A percentile compares a stretch with the other conserved stretches of the same genome.
These are phyloP conservation scores for Neurospora crassa DNA, from an alignment of 2,329 filamentous ascomycete genomes.

Conservation along the genomic window DNA sequence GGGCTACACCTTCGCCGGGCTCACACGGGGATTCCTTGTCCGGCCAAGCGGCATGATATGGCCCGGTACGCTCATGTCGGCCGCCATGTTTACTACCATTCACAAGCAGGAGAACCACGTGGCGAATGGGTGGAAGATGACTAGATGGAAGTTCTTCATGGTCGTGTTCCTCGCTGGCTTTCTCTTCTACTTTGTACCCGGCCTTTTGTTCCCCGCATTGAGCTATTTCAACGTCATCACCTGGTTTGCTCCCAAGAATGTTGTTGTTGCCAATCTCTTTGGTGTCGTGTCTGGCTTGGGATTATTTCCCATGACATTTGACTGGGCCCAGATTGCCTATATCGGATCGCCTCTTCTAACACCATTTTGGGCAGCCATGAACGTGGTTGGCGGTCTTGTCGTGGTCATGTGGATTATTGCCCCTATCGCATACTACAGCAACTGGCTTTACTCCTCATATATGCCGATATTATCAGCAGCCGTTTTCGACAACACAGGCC, in stretches of 20 bases:
- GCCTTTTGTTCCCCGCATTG: constrained; percentile 70
- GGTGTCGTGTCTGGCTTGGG: constrained; percentile 78
- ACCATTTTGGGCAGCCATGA: constrained; percentile 79
- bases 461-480: constrained; percentile 78
- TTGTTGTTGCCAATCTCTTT: constrained; percentile 80
- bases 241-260: constrained; percentile 78
- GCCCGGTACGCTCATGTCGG: constrained; percentile 81
- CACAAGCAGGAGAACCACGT: constrained; percentile 77
- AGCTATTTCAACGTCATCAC: constrained; percentile 86
- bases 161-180: constrained; percentile 62
- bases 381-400: constrained; percentile 70
- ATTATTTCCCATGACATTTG: constrained; percentile 77
- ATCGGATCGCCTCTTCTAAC: constrained; percentile 78
- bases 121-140: constrained; percentile 74
- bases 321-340: constrained; percentile 85
- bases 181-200: constrained; percentile 76
- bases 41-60: constrained; percentile 85
- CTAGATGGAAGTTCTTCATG: constrained; percentile 77
- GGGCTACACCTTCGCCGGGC: constrained; percentile 76
- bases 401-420: constrained; percentile 80
- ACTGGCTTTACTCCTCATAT: constrained; percentile 71
- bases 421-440: constrained; percentile 71
- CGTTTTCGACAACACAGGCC: constrained; percentile 77
- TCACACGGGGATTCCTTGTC: constrained; percentile 73
- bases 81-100: constrained; percentile 79